phyloP scores from a whole-genome alignment of 768 basidiomycete species.

The Gloeostereum incarnatum region DNA sequence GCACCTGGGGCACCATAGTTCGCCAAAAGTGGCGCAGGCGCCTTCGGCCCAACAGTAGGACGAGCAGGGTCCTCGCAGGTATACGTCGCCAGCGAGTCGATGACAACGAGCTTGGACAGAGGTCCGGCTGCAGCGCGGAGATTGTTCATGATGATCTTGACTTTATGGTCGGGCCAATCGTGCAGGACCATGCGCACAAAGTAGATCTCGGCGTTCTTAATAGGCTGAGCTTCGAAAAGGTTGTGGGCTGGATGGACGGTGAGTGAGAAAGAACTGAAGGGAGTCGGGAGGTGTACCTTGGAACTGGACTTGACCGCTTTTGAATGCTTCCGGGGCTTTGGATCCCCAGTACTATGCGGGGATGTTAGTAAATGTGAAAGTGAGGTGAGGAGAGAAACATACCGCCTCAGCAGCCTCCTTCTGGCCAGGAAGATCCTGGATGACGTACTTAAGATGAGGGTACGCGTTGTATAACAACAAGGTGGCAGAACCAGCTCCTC shows the following conservation, averaged over 20 bases:
- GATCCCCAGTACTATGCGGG: constrained; percentile 4
- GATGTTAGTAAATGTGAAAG: neutral
- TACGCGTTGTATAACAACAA: constrained; percentile 1
- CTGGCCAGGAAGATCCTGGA: constrained; percentile 5
- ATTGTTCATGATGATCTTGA: constrained; percentile 12
- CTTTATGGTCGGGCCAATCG: constrained; percentile 17
- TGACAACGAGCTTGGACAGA: constrained; percentile 13
- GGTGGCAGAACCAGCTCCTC: constrained; percentile 3
- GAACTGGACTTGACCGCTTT: constrained; percentile 6
- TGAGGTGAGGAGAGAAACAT: neutral
- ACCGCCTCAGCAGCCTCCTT: constrained; percentile 6
- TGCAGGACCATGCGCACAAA: constrained; percentile 17
- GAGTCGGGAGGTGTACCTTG: constrained; percentile 4
- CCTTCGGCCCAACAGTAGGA: constrained; percentile 1
- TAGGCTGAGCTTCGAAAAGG: constrained; percentile 16
- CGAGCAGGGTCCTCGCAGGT: constrained; percentile 6
- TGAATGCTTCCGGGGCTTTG: constrained; percentile 4
- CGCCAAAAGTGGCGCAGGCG: constrained; percentile 11
- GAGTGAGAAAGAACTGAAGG: neutral
- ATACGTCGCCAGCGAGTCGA: constrained; percentile 11
- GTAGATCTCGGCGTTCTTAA: constrained; percentile 15
- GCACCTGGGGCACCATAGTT: too few relatives aligned
- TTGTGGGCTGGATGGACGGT: constrained; percentile 15
- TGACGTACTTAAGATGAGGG: constrained; percentile 6
- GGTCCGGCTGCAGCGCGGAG: constrained; percentile 14